Evolutionary conservation across 768 basidiomycete species (phyloP).

Genomic region (Suillus subluteus): DNA sequence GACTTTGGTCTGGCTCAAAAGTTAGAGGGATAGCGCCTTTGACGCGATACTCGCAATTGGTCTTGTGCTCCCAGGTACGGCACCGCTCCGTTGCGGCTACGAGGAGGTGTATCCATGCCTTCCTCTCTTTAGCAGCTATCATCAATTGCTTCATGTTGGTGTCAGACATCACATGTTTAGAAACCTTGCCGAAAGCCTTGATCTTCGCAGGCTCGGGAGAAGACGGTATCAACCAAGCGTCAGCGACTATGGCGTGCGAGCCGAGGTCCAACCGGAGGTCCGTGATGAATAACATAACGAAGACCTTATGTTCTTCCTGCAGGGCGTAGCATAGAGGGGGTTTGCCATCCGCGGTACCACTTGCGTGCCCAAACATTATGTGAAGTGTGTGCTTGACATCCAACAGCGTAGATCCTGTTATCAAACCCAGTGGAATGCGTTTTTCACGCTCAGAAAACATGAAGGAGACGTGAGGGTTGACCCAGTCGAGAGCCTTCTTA

Average conservation of each 20-base stretch:
- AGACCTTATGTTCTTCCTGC: neutral
- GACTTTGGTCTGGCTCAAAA: conserved; percentile 38
- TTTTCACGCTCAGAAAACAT: conserved; percentile 39
- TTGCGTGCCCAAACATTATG: conserved; percentile 28
- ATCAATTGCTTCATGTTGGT: conserved; percentile 23
- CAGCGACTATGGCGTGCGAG: neutral
- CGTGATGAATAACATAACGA: neutral
- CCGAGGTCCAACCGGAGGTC: neutral
- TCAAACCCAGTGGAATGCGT: conserved; percentile 18
- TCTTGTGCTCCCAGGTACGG: conserved; percentile 52
- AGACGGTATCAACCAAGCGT: neutral
- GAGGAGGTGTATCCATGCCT: conserved; percentile 54
- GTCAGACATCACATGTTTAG: neutral
- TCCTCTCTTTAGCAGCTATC: neutral
- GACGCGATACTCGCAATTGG: conserved; percentile 50
- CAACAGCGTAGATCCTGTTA: conserved; percentile 21
- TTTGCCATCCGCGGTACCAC: conserved; percentile 26
- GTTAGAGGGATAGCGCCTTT: conserved; percentile 41
- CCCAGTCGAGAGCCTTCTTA: too few relatives aligned
- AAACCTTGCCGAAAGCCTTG: neutral
- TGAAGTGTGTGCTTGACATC: conserved; percentile 38
- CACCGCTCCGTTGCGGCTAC: conserved; percentile 57
- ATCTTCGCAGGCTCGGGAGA: neutral
- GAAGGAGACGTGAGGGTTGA: conserved; percentile 22
- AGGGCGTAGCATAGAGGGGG: conserved; percentile 16